phyloP scores from a whole-genome alignment of 2,329 filamentous ascomycete genomes.

The Myriosclerotinia curreyana region DNA sequence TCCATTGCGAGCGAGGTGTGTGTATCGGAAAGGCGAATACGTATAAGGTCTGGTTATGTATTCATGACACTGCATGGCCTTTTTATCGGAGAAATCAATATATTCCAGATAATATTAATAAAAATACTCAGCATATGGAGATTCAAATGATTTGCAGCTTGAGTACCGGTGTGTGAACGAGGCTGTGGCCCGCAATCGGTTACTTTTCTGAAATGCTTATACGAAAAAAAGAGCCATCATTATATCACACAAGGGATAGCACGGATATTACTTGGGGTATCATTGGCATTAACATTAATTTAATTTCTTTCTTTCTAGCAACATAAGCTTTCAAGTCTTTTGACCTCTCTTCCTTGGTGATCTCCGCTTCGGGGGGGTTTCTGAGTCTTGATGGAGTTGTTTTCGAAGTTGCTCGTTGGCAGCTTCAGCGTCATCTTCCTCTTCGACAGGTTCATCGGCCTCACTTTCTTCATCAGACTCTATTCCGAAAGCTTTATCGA shows the following conservation, averaged over 20 bases:
- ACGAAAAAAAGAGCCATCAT: neutral
- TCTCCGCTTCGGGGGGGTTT: slow-evolving; percentile 25
- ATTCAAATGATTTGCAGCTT: neutral
- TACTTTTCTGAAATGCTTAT: neutral
- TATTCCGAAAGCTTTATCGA: slow-evolving; percentile 38
- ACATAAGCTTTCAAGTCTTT: slow-evolving; percentile 25
- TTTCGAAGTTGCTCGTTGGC: slow-evolving; percentile 32
- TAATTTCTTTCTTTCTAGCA: neutral
- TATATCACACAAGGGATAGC: neutral
- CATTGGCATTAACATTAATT: slow-evolving; percentile 16
- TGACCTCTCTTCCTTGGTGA: slow-evolving; percentile 38
- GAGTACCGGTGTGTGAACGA: too few relatives aligned
- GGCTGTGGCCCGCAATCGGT: neutral
- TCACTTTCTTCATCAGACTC: slow-evolving; percentile 44
- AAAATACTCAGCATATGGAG: neutral
- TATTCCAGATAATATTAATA: neutral
- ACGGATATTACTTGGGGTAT: neutral
- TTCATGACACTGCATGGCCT: neutral
- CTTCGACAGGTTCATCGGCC: slow-evolving; percentile 36
- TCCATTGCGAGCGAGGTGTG: neutral
- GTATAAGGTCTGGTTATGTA: neutral
- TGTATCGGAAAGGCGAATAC: too few relatives aligned
- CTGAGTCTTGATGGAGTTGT: slow-evolving; percentile 33
- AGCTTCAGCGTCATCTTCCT: slow-evolving; percentile 33
- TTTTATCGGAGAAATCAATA: neutral